Evolutionary conservation across 495 filamentous ascomycete species (phyloP), one percentile per base, ranked within the genome.

Genomic region (Hyaloscypha finlandica): DNA sequence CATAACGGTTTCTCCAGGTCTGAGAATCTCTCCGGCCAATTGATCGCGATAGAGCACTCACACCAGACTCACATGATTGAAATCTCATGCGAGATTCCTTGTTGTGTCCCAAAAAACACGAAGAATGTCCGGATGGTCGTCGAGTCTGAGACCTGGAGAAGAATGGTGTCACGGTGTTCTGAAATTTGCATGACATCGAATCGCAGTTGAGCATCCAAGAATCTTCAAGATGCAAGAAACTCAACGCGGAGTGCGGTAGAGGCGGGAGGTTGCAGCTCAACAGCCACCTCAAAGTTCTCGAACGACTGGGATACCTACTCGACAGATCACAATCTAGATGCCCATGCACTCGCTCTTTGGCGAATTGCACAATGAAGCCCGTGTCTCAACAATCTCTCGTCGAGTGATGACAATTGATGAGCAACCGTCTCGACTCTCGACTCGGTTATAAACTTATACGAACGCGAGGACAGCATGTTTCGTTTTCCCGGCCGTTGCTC

Each of bases 1-100:
- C 55, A 30, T 37, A 61, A 66, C 60, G 39, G 63, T 25, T 67
- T 58, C 60, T 67, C 70, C 63, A 69, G 66, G 70, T 64, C 66
- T 63, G n/a, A 12, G 20, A 61, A 35, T 19, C 9, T 57, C 30
- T 66, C 65, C 63, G 45, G 25, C 68, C 68, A 73, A 70, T 73
- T 64, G 63, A 20, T 35, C 58, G 12, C 8, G 29, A 37, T 58
- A 52, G 9, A 33, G 14, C 63, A 64, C 65, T 64, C 68, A 71
- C 66, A 74, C 68, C 48, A 32, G 61, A 29, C 69, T 74, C 71
- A 71, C 71, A 71, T 74, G 71, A 74, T 31, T 68, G 61, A 62
- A 64, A 33, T 53, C 32, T 67, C 63, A 68, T 74, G 71, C 71
- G 71, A 58, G 67, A 60, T 65, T 59, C 67, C 70, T 33, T 55